Percentiles rank a stretch among this genome's conserved stretches.
Conservation (phyloP, 1,284 basidiomycete species). For the Cutaneotrichosporon cyanovorans region DNA sequence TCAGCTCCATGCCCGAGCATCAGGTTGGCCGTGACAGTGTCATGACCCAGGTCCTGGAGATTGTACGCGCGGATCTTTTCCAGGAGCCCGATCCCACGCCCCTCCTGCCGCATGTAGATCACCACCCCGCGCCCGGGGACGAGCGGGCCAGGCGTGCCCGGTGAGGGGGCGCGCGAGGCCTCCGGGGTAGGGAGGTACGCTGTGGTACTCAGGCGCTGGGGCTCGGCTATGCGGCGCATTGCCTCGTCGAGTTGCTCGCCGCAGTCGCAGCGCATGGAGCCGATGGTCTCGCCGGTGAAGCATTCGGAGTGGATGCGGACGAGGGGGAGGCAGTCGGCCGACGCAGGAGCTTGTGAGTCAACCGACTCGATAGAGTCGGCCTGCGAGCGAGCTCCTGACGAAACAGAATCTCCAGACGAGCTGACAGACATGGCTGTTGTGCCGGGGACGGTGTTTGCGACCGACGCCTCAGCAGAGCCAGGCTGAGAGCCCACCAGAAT, state of each 20-base stretch:
- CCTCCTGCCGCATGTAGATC: constrained; percentile 95
- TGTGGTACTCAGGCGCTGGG: constrained; percentile 42
- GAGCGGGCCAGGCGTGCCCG: constrained; percentile 1
- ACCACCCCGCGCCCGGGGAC: constrained; percentile 81
- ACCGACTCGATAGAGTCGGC: too few relatives aligned
- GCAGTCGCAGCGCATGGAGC: constrained; percentile 97
- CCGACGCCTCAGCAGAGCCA: neutral
- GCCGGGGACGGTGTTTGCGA: too few relatives aligned
- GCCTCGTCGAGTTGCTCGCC: constrained; percentile 98
- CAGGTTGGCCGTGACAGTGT: constrained; percentile 95
- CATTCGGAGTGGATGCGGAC: constrained; percentile 97
- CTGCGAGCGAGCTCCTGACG: too few relatives aligned
- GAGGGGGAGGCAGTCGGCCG: constrained; percentile 56
- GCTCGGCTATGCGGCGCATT: constrained; percentile 78
- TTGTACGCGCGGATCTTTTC: constrained; percentile 98
- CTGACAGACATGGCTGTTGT: too few relatives aligned
- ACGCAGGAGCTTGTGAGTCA: too few relatives aligned
- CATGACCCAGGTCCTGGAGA: constrained; percentile 93
- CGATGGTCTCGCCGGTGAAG: constrained; percentile 96
- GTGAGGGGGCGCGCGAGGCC: constrained; percentile 31
- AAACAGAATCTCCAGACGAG: too few relatives aligned
- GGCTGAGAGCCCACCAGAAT: too few relatives aligned
- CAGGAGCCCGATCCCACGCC: constrained; percentile 92
- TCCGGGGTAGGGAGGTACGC: constrained; percentile 32
- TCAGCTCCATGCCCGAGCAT: constrained; percentile 92